Percentiles rank a stretch among this genome's conserved stretches.
phyloP scores from a whole-genome alignment of 1,139 yeast species.

The Pichia sp. region DNA sequence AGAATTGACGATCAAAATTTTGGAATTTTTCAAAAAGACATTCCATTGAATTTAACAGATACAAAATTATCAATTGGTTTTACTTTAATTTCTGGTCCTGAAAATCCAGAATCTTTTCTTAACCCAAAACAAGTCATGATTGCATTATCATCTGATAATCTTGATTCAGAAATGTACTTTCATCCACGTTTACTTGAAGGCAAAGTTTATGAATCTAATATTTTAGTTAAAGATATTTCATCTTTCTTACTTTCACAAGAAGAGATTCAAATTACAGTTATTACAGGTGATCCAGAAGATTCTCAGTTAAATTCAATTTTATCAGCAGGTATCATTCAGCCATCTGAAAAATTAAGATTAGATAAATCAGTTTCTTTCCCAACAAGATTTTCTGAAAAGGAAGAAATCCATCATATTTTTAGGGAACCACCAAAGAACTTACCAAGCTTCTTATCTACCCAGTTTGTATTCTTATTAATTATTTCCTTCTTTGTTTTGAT shows the following conservation, averaged over 20 bases:
- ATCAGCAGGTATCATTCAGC: slow-evolving; percentile 20
- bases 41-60: slow-evolving; percentile 18
- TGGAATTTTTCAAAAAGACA: slow-evolving; percentile 1
- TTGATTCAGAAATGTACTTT: slow-evolving; percentile 16
- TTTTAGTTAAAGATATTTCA: slow-evolving; percentile 19
- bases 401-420: slow-evolving; percentile 71
- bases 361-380: slow-evolving; percentile 29
- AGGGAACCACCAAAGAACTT: slow-evolving; percentile 51
- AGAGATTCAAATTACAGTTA: slow-evolving; percentile 20
- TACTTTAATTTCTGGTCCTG: slow-evolving; percentile 11
- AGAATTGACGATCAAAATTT: slow-evolving; percentile 17
- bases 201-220: slow-evolving; percentile 18
- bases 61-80: slow-evolving; percentile 18
- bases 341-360: slow-evolving; percentile 18
- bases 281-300: slow-evolving; percentile 26
- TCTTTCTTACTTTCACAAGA: slow-evolving; percentile 19
- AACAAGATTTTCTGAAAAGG: slow-evolving; percentile 44
- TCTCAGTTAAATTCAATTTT: slow-evolving; percentile 15
- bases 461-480: slow-evolving; percentile 44
- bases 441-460: slow-evolving; percentile 46
- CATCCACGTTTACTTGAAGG: slow-evolving; percentile 21
- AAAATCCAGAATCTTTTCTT: not conserved
- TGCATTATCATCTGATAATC: slow-evolving; percentile 16
- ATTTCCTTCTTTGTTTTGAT: slow-evolving; percentile 40
- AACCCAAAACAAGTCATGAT: slow-evolving; percentile 25